A percentile compares a stretch with the other conserved stretches of the same genome.
These are phyloP conservation scores for Chamaecyparis obtusa DNA, from an alignment of 75 land plant species.

Conservation along the genomic window DNA sequence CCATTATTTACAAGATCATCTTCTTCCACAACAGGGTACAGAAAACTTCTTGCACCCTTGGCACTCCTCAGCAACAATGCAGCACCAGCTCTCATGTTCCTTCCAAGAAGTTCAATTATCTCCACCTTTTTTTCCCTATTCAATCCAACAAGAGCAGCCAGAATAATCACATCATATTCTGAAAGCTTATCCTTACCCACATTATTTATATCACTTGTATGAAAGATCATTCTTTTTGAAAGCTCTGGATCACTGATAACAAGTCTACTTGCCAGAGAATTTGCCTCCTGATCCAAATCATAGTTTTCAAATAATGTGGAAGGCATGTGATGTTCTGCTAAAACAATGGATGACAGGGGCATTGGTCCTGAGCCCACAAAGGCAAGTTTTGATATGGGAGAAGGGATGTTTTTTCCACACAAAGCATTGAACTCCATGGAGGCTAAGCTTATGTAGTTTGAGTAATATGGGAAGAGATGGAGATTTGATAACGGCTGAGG, in stretches of 20 bases:
- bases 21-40: constrained; percentile 43
- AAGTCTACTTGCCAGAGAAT: constrained; percentile 20
- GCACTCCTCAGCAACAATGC: constrained; percentile 41
- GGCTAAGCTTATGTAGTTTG: constrained; percentile 37
- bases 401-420: not conserved
- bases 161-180: constrained; percentile 33
- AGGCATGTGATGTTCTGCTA: constrained; percentile 34
- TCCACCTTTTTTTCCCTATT: constrained; percentile 22
- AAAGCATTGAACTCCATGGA: constrained; percentile 23
- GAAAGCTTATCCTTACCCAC: constrained; percentile 24
- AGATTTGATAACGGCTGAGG: constrained; percentile 28
- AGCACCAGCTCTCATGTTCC: constrained; percentile 36
- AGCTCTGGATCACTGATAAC: constrained; percentile 25
- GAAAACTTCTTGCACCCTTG: constrained; percentile 42
- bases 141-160: constrained; percentile 50
- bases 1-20: constrained; percentile 19
- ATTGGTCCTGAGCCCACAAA: constrained; percentile 49
- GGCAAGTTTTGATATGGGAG: constrained; percentile 28
- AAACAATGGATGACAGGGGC: constrained; percentile 39
- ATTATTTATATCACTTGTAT: constrained; percentile 34
- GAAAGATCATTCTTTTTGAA: constrained; percentile 32
- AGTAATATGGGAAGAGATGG: constrained; percentile 37
- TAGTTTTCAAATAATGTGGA: constrained; percentile 33
- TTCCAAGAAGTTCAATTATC: constrained; percentile 24
- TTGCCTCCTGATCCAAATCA: constrained; percentile 38